Base-by-base conservation (phyloP, 345 rosid species). In the Heritiera littoralis region DNA sequence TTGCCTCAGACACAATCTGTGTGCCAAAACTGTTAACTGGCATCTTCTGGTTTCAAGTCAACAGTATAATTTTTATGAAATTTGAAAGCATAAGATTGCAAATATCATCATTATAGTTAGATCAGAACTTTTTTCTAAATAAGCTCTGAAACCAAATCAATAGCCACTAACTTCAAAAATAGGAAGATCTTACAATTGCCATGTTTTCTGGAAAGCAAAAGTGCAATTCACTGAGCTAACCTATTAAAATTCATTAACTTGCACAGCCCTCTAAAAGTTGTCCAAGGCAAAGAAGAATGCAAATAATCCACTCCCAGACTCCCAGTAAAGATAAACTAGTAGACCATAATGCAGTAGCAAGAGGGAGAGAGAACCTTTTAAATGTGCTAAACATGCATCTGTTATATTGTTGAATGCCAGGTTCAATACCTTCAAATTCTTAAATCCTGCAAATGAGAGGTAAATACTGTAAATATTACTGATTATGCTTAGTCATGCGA, bases 391-490 rank as follows among this genome's bases (percentile, higher is more conserved):
- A 80, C 90, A 88, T 48, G 85, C 90, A 86, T 89, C 87, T 0
- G 92, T 79, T 78, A 89, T 82, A 9, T 81, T 78, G 80, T 86
- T 91, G 86, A 89, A 87, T 28, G 85, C 92, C 83, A 91, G 80
- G 79, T 69, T 87, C 77, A 91, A 77, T 59, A 85, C 88, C 82
- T 89, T 89, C 74, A 89, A 76, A 67, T 80, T 86, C 66, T 75
- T 70, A 15, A 91, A 80, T 77, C 79, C 94, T 91, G 82, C 72
- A 66, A 79, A 71, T 69, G 78, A 14, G 48, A 38, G 15, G 65
- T 56, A 32, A n/a, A 72, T 20, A 46, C 9, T 14, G 13, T 54
- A 45, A 81, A 81, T 3, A 71, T 80, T n/a, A 48, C 66, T 14
- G 55, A 65, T 38, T 23, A 28, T 12, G 18, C 49, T 43, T 38